Conservation (phyloP, 2,329 filamentous ascomycete species). For the Rasamsonia emersonii region DNA sequence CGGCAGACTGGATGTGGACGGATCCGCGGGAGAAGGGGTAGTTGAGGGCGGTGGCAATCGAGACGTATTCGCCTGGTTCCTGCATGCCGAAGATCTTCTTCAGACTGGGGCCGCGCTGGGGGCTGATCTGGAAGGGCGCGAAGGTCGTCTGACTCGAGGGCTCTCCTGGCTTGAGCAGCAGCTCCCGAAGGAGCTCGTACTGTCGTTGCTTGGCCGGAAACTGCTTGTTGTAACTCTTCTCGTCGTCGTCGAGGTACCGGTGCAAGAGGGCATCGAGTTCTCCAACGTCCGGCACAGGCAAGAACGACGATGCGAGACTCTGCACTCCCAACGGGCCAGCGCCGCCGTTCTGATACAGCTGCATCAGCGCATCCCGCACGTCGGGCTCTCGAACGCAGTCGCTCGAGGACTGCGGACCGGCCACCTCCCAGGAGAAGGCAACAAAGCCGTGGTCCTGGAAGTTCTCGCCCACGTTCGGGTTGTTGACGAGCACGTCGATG, state of each 20-base stretch:
- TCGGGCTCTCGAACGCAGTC: not conserved
- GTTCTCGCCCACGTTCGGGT: conserved; percentile 39
- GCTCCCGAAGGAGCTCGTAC: conserved; percentile 4
- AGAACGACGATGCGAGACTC: too few relatives aligned
- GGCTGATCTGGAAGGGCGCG: conserved; percentile 6
- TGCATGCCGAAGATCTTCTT: not conserved
- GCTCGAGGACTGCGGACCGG: not conserved
- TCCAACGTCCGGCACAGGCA: too few relatives aligned
- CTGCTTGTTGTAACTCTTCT: too few relatives aligned
- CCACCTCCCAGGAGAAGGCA: conserved; percentile 6
- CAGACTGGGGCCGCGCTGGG: not conserved
- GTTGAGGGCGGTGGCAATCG: conserved; percentile 6
- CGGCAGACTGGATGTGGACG: conserved; percentile 5
- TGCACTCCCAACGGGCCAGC: not conserved
- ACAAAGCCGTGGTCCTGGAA: conserved; percentile 35
- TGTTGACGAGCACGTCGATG: conserved; percentile 34
- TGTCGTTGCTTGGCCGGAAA: not conserved
- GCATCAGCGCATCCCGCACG: not conserved
- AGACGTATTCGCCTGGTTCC: conserved; percentile 7
- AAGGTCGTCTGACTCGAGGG: conserved; percentile 6
- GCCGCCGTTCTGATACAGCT: not conserved
- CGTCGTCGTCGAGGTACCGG: too few relatives aligned
- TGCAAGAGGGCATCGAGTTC: too few relatives aligned
- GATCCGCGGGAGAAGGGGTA: conserved; percentile 8
- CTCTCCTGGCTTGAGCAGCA: conserved; percentile 4